Evolutionary conservation across 2,329 filamentous ascomycete genomes (phyloP), one percentile per base, ranked within the genome.

Genomic region (Aspergillus puulaauensis): DNA sequence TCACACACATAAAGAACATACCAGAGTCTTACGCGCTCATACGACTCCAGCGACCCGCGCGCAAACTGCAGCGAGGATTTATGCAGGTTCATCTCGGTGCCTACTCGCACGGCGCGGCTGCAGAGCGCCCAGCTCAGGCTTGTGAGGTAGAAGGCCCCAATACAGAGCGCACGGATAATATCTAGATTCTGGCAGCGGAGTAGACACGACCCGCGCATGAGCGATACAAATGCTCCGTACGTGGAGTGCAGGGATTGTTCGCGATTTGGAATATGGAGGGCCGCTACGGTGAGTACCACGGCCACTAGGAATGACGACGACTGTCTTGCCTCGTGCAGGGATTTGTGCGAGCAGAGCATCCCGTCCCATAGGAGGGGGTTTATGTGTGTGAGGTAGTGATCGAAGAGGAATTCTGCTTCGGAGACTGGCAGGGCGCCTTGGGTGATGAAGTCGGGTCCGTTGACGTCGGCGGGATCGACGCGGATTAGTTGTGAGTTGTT

Each of bases 151-250:
- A 80, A 81, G 11, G 78, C 75, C 15, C 75, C 79, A 21, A 81
- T 76, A 51, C 79, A 81, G 21, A 82, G 67, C 0, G 76, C 80
- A 24, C 78, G 71, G 24, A 82, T 68, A 53, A 77, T 74, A 52
- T 81, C 78, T 9, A 37, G 19, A 5, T 15, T 78, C 52, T 83
- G 77, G 44, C 80, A 79, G 11, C 80, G 75, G 39, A 80, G 77
- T 58, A 84, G 80, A 73, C 82, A 81, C 2, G 79, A 80, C 2
- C 75, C 73, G 1, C 79, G 77, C 47, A 83, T 77, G 6, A 84
- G 71, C 0, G 75, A 70, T 0, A 81, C 74, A 50, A 84, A 83
- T 51, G 81, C 79, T 40, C 76, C 75, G 62, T 80, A 82, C 64
- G 80, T 82, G 3, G 73, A 62, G 1, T 75, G 73, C 54, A 83